These are phyloP conservation scores for Russula sp. DNA, from an alignment of 768 basidiomycete genomes.

Conservation along the genomic window DNA sequence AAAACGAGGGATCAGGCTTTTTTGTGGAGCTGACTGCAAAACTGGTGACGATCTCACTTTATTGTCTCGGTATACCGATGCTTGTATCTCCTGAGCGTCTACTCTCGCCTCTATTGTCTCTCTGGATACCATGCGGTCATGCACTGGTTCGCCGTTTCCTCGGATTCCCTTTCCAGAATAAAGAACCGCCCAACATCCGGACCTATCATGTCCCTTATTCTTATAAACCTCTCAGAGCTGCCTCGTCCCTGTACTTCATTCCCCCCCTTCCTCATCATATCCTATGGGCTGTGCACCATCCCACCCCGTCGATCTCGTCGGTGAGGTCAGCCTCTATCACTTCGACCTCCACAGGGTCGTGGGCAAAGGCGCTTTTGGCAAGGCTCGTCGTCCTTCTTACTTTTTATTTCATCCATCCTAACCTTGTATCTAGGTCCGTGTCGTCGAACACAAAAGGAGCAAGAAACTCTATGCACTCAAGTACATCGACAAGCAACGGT, in stretches of 20 bases:
- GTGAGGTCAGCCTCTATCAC: constrained; percentile 81
- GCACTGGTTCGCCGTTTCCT: constrained; percentile 6
- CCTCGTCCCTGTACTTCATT: background rate
- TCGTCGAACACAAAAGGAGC: constrained; percentile 50
- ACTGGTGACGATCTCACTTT: background rate
- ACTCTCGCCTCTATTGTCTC: constrained; percentile 12
- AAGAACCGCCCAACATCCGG: constrained; percentile 2
- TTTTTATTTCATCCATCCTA: background rate
- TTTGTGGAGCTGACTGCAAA: too few relatives aligned
- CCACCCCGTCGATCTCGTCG: constrained; percentile 50
- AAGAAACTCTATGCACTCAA: constrained; percentile 50
- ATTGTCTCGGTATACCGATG: constrained; percentile 8
- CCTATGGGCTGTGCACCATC: constrained; percentile 32
- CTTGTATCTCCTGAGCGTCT: background rate
- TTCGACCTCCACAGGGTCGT: constrained; percentile 94
- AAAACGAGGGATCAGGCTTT: too few relatives aligned
- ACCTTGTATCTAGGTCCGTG: constrained; percentile 39
- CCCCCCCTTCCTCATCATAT: constrained; percentile 6
- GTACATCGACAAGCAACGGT: constrained; percentile 52
- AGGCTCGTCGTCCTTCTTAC: constrained; percentile 46
- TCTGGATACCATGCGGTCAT: constrained; percentile 10
- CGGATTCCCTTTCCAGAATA: constrained; percentile 18
- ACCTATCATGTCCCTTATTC: constrained; percentile 11
- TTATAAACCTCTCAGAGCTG: constrained; percentile 13
- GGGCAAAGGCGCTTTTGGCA: constrained; percentile 97